Conservation (phyloP, 2,329 filamentous ascomycete species). For the Venturia oleaginea region DNA sequence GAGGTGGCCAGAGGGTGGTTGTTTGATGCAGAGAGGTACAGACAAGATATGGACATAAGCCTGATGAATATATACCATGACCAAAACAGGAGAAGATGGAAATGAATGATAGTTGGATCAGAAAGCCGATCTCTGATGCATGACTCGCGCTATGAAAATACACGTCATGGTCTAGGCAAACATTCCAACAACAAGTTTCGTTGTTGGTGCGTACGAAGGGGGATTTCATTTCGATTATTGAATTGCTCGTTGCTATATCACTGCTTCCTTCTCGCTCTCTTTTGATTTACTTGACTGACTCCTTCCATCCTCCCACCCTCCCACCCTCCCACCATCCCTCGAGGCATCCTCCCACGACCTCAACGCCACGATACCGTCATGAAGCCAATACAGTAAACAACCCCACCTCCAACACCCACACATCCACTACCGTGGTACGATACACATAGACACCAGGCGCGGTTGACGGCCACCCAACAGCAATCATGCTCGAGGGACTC, state of each 20-base stretch:
- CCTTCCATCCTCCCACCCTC: too few species aligned
- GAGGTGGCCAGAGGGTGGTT: neutral
- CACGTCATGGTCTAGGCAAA: neutral
- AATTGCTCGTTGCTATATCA: neutral
- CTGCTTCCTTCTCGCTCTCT: neutral
- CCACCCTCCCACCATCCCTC: neutral
- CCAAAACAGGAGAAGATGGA: too few species aligned
- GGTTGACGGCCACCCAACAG: constrained; percentile 58
- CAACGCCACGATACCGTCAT: neutral
- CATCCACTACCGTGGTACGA: neutral
- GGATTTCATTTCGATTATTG: neutral
- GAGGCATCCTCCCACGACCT: neutral
- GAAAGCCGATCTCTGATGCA: neutral
- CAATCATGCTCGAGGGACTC: constrained; percentile 88
- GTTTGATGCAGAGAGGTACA: neutral
- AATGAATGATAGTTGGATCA: neutral
- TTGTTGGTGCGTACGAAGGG: neutral
- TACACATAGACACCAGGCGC: constrained; percentile 44
- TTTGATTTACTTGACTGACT: neutral
- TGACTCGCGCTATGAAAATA: neutral
- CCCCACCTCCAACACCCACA: neutral
- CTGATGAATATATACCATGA: too few species aligned
- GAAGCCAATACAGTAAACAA: neutral
- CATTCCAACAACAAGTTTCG: neutral
- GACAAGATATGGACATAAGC: too few species aligned